Evolutionary conservation across 2,329 filamentous ascomycete genomes (phyloP).

Genomic region (Alternaria novae-zelandiae): DNA sequence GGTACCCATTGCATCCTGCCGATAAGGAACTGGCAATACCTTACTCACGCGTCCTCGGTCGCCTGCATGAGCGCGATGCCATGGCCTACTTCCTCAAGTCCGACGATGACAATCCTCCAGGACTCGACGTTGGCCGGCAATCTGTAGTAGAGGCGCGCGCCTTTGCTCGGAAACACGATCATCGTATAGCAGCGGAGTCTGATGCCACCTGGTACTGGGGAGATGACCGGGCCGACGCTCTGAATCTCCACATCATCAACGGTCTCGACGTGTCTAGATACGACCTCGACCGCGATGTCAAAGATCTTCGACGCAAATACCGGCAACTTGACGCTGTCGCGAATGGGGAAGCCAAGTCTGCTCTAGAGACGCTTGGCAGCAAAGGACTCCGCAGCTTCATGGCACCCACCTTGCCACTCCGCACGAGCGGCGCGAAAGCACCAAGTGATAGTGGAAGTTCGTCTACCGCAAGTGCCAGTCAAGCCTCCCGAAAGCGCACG

Average conservation of each 20-base stretch:
- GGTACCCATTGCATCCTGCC: slow-evolving; percentile 58
- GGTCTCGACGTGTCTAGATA: slow-evolving; percentile 58
- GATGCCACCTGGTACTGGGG: slow-evolving; percentile 63
- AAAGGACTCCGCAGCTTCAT: slow-evolving; percentile 24
- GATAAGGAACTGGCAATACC: slow-evolving; percentile 54
- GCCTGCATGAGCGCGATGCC: slow-evolving; percentile 60
- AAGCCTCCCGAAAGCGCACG: slow-evolving; percentile 11
- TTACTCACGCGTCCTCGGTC: slow-evolving; percentile 60
- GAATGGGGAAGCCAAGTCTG: neutral
- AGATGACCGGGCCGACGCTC: slow-evolving; percentile 61
- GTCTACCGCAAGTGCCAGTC: neutral
- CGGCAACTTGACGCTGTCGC: slow-evolving; percentile 50
- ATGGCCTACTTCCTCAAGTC: slow-evolving; percentile 55
- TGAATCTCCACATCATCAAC: slow-evolving; percentile 63
- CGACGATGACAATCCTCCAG: slow-evolving; percentile 2
- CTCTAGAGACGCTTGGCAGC: neutral
- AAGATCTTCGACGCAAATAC: slow-evolving; percentile 56
- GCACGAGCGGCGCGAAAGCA: neutral
- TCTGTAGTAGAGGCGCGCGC: slow-evolving; percentile 55
- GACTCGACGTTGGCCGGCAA: slow-evolving; percentile 54
- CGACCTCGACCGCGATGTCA: slow-evolving; percentile 54
- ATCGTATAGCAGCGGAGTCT: slow-evolving; percentile 49
- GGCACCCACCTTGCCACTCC: slow-evolving; percentile 20
- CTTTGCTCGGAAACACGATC: slow-evolving; percentile 56
- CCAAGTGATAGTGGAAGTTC: neutral